Evolutionary conservation across 257 asterid species (phyloP).

Genomic region (Salvia splendens): DNA sequence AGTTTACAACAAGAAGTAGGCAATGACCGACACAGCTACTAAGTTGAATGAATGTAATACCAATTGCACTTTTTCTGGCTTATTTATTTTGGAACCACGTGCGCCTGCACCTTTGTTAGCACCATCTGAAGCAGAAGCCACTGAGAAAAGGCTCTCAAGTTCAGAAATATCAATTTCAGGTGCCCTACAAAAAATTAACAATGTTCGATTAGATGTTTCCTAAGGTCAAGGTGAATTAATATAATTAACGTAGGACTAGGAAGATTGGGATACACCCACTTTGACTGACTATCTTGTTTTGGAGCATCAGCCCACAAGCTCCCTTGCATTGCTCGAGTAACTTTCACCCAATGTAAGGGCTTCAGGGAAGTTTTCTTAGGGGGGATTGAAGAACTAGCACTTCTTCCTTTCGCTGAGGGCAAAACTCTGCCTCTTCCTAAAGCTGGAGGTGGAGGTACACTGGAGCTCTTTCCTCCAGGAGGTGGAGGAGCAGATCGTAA

Average conservation of each 20-base stretch:
- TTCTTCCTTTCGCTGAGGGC: constrained; percentile 59
- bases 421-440: constrained; percentile 70
- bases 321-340: constrained; percentile 93
- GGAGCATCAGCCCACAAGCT: constrained; percentile 97
- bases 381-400: constrained; percentile 65
- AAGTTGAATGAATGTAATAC: constrained; percentile 37
- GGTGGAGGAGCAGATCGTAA: constrained; percentile 61
- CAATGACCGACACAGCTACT: constrained; percentile 19
- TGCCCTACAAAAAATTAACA: constrained; percentile 54
- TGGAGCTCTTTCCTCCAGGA: constrained; percentile 48
- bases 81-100: constrained; percentile 82
- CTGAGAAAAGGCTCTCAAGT: constrained; percentile 96
- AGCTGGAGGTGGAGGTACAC: constrained; percentile 61
- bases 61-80: constrained; percentile 97
- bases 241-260: constrained; percentile 18
- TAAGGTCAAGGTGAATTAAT: constrained; percentile 8
- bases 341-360: constrained; percentile 98
- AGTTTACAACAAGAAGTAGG: constrained; percentile 19
- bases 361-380: constrained; percentile 81
- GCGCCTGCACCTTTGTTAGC: constrained; percentile 64
- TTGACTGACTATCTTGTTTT: constrained; percentile 72
- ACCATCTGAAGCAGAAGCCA: constrained; percentile 89
- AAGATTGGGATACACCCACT: constrained; percentile 50
- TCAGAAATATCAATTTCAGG: constrained; percentile 96
- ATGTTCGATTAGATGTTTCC: constrained; percentile 37